Base-by-base conservation (phyloP, 2,329 filamentous ascomycete species). In the Fusarium coffeatum region DNA sequence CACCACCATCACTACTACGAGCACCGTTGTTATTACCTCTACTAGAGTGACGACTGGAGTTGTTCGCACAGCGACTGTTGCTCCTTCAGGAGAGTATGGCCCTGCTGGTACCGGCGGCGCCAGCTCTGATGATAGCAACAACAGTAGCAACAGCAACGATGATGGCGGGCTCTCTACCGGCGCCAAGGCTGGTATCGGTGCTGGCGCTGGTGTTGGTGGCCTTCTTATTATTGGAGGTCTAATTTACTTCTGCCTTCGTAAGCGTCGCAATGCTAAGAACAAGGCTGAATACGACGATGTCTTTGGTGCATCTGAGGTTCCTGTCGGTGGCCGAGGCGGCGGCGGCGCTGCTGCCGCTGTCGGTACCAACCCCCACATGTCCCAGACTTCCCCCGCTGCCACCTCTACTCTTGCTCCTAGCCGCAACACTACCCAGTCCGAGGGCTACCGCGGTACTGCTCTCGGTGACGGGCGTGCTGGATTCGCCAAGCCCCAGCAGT, bases 181-280 rank as follows among this genome's bases (percentile, higher is more conserved):
- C 28, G 82, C 81, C 64, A 82, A 83, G 78, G 80, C 80, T 45
- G 82, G 82, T 56, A 83, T 83, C 40, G 82, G 82, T 55, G 78
- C 78, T 23, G 82, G 80, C 53, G 78, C 76, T 20, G 81, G 77
- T 64, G 72, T 81, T 23, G 82, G 68, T 54, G 82, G 73, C 22
- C 74, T 83, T 12, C 64, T 74, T 37, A n/a, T 80, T 57, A 58
- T 81, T 46, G 76, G 59, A 45, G 72, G 62, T 22, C 57, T 77
- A 46, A 34, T 76, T 43, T 78, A 76, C 71, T 76, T 78, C 69
- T 76, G 75, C 64, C 55, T 78, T 54, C 73, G 74, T 63, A 72
- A 74, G 59, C 77, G 80, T 62, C 74, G 77, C 66, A 72, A 73
- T 61, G 61, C 72, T 46, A 71, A 71, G 67, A 69, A 76, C 59